Evolutionary conservation across 139 green algal species (phyloP), one percentile per base, ranked within the genome.

Genomic region (Chlorella vulgaris): DNA sequence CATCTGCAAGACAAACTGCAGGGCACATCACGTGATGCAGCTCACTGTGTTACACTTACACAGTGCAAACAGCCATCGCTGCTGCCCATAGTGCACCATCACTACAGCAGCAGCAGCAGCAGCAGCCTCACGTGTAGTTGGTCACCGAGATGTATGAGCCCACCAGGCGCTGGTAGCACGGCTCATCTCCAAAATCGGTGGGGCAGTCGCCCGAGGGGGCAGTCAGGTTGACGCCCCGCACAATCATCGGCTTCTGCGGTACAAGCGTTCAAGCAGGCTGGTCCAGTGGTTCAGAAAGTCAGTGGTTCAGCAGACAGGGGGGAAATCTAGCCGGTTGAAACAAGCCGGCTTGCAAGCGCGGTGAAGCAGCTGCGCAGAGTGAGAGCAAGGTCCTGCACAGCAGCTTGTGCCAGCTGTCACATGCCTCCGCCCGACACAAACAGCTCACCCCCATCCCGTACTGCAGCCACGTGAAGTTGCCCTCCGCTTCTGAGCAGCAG

Each of bases 361-460:
- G 13, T 15, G 13, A 55, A 24, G 47, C 47, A 55, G 47, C 15
- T 10, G 47, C 10, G 10, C 47, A 55, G 10, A 15, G 13, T 24
- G 47, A 55, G 15, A 55, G 47, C 15, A n/a, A n/a, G n/a, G n/a
- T n/a, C n/a, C n/a, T n/a, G n/a, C n/a, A n/a, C n/a, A n/a, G n/a
- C n/a, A n/a, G n/a, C n/a, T n/a, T n/a, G n/a, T n/a, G n/a, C n/a
- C n/a, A n/a, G n/a, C n/a, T n/a, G n/a, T n/a, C n/a, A n/a, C n/a
- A n/a, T n/a, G n/a, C n/a, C n/a, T n/a, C n/a, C n/a, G n/a, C n/a
- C n/a, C n/a, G n/a, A n/a, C n/a, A n/a, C n/a, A 24, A 15, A 24
- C 47, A 7, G 60, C 61, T 68, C 61, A 68, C 61, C 29, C 47
- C 70, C 47, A 78, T 43, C 47, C 70, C 70, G 51, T 66, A 78